These are phyloP conservation scores for Schizosaccharomyces osmophilus DNA, from an alignment of 805 yeast genomes.

Conservation along the genomic window DNA sequence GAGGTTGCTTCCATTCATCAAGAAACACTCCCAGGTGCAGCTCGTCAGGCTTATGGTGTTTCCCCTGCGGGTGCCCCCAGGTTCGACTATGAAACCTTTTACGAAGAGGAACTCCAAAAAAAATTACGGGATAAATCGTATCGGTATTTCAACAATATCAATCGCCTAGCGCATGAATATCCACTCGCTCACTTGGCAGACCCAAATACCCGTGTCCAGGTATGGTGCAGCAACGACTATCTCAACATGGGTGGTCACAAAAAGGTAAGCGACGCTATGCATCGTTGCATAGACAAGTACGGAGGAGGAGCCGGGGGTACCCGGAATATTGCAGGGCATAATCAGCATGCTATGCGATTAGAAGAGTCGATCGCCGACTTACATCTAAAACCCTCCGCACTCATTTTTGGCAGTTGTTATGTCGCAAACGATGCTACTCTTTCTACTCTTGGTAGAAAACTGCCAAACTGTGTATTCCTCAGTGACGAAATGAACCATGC, in stretches of 20 bases:
- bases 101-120: slow-evolving; percentile 37
- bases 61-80: neutral
- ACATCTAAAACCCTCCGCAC: slow-evolving; percentile 84
- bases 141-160: slow-evolving; percentile 89
- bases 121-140: slow-evolving; percentile 79
- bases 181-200: slow-evolving; percentile 70
- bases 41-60: neutral
- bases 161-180: slow-evolving; percentile 78
- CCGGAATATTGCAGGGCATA: slow-evolving; percentile 95
- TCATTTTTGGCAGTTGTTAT: slow-evolving; percentile 84
- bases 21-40: neutral
- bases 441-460: slow-evolving; percentile 69
- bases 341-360: slow-evolving; percentile 61
- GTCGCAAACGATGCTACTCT: slow-evolving; percentile 93
- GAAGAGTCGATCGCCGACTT: slow-evolving; percentile 73
- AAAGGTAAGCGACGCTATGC: slow-evolving; percentile 52
- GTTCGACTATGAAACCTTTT: slow-evolving; percentile 31
- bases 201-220: slow-evolving; percentile 61
- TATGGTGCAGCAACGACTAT: slow-evolving; percentile 97
- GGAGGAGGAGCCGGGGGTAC: slow-evolving; percentile 99
- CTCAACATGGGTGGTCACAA: slow-evolving; percentile 78
- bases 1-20: neutral
- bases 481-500: slow-evolving; percentile 91
- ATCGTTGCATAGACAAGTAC: slow-evolving; percentile 53
- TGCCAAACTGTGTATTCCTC: slow-evolving; percentile 73